These are phyloP conservation scores for Eustoma russellianum DNA, from an alignment of 257 asterid genomes.

Conservation along the genomic window DNA sequence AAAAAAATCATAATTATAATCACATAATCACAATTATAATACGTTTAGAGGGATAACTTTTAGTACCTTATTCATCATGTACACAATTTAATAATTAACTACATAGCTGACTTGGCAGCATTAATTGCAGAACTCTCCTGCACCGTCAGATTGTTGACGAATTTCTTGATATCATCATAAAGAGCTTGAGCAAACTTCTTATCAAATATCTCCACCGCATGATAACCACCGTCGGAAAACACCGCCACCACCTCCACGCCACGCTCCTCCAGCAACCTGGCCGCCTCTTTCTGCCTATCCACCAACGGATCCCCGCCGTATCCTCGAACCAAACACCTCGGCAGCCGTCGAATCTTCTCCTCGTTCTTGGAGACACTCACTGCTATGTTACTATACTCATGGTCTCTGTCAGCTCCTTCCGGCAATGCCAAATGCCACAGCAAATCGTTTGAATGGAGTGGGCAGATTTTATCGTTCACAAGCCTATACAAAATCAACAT, in stretches of 20 bases:
- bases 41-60: too few species aligned
- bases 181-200: slow-evolving; percentile 33
- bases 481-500: not conserved
- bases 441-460: slow-evolving; percentile 38
- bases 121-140: not conserved
- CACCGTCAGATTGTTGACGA: slow-evolving; percentile 9
- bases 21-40: too few species aligned
- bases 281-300: slow-evolving; percentile 60
- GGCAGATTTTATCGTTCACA: slow-evolving; percentile 23
- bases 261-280: slow-evolving; percentile 36
- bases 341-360: slow-evolving; percentile 40
- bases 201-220: slow-evolving; percentile 51
- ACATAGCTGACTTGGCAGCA: slow-evolving; percentile 11
- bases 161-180: slow-evolving; percentile 28
- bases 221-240: slow-evolving; percentile 45
- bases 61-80: too few species aligned
- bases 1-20: too few species aligned
- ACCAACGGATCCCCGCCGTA: slow-evolving; percentile 49
- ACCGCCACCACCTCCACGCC: slow-evolving; percentile 45
- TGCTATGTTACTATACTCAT: slow-evolving; percentile 38
- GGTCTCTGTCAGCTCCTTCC: slow-evolving; percentile 37
- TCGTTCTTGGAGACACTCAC: slow-evolving; percentile 6
- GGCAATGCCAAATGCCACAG: slow-evolving; percentile 72
- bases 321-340: slow-evolving; percentile 44
- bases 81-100: not conserved